These are phyloP conservation scores for Colletotrichum tofieldiae DNA, from an alignment of 2,329 filamentous ascomycete species.

Conservation along the genomic window DNA sequence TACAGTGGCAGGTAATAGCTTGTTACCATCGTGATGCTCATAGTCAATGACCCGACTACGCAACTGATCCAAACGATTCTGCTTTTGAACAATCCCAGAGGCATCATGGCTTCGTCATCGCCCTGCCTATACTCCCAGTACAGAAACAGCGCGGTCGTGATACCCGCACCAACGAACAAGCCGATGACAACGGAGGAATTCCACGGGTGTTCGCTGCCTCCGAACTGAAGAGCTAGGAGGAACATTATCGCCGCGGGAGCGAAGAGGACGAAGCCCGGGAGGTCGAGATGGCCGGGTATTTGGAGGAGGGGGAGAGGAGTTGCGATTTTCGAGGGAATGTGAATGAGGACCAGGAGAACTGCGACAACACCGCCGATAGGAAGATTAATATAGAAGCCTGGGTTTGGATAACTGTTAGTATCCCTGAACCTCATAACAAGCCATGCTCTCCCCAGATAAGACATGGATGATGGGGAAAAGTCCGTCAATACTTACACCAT, in stretches of 20 bases:
- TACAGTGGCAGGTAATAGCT: conserved; percentile 67
- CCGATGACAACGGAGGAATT: conserved; percentile 56
- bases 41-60: conserved; percentile 60
- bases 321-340: conserved; percentile 55
- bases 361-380: conserved; percentile 58
- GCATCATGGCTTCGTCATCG: conserved; percentile 64
- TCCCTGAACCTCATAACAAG: not conserved
- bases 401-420: not conserved
- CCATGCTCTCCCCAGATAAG: not conserved
- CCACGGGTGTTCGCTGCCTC: conserved; percentile 59
- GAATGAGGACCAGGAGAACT: conserved; percentile 50
- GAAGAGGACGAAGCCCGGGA: conserved; percentile 60
- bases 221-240: conserved; percentile 63
- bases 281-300: conserved; percentile 56
- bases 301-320: conserved; percentile 49
- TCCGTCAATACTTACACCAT: conserved; percentile 54
- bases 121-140: conserved; percentile 61
- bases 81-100: conserved; percentile 59
- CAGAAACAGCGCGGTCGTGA: conserved; percentile 53
- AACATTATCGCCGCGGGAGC: conserved; percentile 59
- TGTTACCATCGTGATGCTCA: conserved; percentile 60
- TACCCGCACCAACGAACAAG: conserved; percentile 56
- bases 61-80: conserved; percentile 61
- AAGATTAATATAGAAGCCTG: conserved; percentile 64
- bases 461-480: not conserved